A percentile compares a stretch with the other conserved stretches of the same genome.
Conservation (phyloP, 2,329 filamentous ascomycete species). For the Trichoderma asperellum region DNA sequence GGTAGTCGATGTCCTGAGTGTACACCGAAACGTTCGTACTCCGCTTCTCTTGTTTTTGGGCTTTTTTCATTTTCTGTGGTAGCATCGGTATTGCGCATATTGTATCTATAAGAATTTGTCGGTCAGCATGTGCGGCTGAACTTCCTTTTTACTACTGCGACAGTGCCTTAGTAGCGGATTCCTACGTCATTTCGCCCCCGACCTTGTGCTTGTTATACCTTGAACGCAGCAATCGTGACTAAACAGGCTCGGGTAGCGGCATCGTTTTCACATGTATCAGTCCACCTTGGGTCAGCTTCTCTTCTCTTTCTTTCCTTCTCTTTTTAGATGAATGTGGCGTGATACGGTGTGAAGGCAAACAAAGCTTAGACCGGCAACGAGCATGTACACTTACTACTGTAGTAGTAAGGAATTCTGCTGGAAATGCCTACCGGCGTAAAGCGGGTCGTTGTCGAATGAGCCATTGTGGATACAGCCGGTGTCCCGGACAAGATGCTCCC, state of each 20-base stretch:
- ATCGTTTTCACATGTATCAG: slow-evolving; percentile 16
- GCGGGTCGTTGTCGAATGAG: slow-evolving; percentile 24
- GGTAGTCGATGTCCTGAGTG: not conserved
- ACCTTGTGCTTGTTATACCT: not conserved
- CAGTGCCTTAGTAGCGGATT: slow-evolving; percentile 1
- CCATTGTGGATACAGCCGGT: slow-evolving; percentile 14
- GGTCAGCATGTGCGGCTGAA: not conserved
- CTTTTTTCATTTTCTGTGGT: not conserved
- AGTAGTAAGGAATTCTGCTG: not conserved
- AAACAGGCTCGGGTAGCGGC: slow-evolving; percentile 17
- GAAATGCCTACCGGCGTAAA: not conserved
- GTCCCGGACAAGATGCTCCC: slow-evolving; percentile 23
- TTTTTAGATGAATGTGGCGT: not conserved
- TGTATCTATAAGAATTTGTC: not conserved
- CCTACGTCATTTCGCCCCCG: slow-evolving; percentile 19
- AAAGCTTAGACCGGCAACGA: not conserved
- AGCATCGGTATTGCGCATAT: not conserved
- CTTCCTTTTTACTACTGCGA: not conserved
- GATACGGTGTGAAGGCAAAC: slow-evolving; percentile 21
- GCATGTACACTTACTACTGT: not conserved
- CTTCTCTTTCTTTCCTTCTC: not conserved
- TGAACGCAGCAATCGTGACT: slow-evolving; percentile 14
- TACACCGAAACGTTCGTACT: not conserved
- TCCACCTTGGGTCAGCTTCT: not conserved
- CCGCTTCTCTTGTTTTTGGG: not conserved